Conservation (phyloP, 2,329 filamentous ascomycete genomes). For the Trichoderma oligosporum region DNA sequence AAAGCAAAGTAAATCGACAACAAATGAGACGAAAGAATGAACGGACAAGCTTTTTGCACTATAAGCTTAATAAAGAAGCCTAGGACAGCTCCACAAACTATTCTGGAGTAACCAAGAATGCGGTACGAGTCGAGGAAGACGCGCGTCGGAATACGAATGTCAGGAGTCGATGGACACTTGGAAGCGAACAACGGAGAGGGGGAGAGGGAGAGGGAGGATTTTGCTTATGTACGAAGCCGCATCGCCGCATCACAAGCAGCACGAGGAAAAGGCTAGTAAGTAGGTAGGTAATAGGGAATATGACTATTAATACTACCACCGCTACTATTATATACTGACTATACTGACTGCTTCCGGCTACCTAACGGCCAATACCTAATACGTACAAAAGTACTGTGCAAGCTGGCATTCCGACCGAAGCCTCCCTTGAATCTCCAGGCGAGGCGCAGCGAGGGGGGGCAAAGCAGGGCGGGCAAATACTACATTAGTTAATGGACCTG, state of each 20-base stretch:
- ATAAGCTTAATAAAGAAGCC: constrained; percentile 17
- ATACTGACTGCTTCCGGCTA: no score
- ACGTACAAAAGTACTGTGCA: no score
- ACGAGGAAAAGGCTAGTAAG: no score
- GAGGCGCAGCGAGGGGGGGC: not conserved
- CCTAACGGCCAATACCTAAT: no score
- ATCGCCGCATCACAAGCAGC: not conserved
- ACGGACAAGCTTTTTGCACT: not conserved
- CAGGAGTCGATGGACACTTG: not conserved
- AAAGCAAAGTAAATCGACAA: no score
- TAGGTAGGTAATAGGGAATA: no score
- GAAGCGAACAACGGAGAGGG: not conserved
- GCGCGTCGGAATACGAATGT: constrained; percentile 9
- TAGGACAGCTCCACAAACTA: constrained; percentile 7
- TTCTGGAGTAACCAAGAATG: not conserved
- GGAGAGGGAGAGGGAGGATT: not conserved
- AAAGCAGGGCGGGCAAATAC: not conserved
- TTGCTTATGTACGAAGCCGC: not conserved
- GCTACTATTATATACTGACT: no score
- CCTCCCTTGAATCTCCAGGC: not conserved
- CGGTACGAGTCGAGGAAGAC: not conserved
- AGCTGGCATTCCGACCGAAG: not conserved
- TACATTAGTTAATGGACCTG: no score
- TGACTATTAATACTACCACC: no score
- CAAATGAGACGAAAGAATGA: not conserved